These are phyloP conservation scores for Leptographium flavum DNA, from an alignment of 2,329 filamentous ascomycete species.

Conservation along the genomic window DNA sequence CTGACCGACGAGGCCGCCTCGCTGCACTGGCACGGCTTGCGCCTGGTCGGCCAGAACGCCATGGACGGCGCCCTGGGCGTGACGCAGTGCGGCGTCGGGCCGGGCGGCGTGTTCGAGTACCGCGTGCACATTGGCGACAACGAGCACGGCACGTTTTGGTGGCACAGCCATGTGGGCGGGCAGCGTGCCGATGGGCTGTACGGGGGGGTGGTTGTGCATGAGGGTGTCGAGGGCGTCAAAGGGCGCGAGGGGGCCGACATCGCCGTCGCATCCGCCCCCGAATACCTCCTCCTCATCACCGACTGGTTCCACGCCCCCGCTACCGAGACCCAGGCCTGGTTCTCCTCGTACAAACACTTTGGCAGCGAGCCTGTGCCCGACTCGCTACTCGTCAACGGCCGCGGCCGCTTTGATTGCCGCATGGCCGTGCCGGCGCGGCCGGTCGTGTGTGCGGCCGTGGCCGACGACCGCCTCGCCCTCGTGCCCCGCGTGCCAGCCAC, in stretches of 20 bases:
- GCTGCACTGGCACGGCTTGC: slow-evolving; percentile 31
- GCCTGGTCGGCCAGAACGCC: slow-evolving; percentile 21
- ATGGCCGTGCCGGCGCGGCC: slow-evolving; percentile 2
- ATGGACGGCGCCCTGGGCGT: slow-evolving; percentile 58
- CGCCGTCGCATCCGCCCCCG: slow-evolving; percentile 44
- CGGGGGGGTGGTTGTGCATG: slow-evolving; percentile 48
- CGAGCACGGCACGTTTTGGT: slow-evolving; percentile 30
- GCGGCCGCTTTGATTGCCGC: slow-evolving; percentile 5
- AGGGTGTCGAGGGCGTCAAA: slow-evolving; percentile 40
- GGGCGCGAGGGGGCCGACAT: slow-evolving; percentile 25
- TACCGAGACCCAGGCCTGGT: neutral
- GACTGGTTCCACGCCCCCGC: slow-evolving; percentile 37
- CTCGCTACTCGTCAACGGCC: slow-evolving; percentile 8
- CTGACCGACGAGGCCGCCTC: slow-evolving; percentile 22
- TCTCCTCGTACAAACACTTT: neutral
- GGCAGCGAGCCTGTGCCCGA: slow-evolving; percentile 8
- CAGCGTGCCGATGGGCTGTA: slow-evolving; percentile 55
- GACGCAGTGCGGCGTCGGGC: slow-evolving; percentile 50
- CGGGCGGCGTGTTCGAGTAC: slow-evolving; percentile 51
- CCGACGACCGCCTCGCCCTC: neutral
- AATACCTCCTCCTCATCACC: slow-evolving; percentile 48
- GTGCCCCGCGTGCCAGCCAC: neutral
- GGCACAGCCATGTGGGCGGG: slow-evolving; percentile 51
- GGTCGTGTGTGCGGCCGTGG: neutral
- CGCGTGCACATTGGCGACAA: slow-evolving; percentile 2